Evolutionary conservation across 2,329 filamentous ascomycete species (phyloP).

Genomic region (Colletotrichum filicis): DNA sequence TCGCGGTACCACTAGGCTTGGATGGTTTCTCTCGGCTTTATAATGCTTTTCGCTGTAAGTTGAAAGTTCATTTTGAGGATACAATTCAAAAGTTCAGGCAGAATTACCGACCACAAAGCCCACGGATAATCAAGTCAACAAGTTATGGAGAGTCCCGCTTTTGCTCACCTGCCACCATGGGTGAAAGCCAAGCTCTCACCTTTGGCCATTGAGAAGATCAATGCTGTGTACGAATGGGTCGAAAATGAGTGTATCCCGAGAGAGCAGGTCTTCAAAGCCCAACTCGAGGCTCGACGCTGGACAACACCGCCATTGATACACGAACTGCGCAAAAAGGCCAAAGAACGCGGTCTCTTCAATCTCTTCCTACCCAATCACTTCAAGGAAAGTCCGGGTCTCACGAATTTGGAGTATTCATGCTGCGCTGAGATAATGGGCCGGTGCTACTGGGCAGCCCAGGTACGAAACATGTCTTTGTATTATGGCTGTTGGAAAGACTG

Average conservation of each 20-base stretch:
- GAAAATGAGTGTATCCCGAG: constrained; percentile 56
- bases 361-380: constrained; percentile 98
- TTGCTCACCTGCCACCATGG: constrained; percentile 42
- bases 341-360: constrained; percentile 91
- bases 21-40: background rate
- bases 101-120: background rate
- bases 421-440: constrained; percentile 98
- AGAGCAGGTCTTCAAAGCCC: constrained; percentile 53
- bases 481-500: background rate
- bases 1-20: too few relatives aligned
- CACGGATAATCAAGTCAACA: background rate
- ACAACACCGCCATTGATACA: constrained; percentile 40
- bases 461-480: background rate
- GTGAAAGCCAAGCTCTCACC: constrained; percentile 42
- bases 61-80: background rate
- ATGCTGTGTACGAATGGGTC: constrained; percentile 52
- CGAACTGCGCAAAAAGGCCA: constrained; percentile 70
- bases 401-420: constrained; percentile 94
- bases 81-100: background rate
- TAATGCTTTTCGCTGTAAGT: background rate
- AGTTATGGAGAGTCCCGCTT: constrained; percentile 40
- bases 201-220: constrained; percentile 53
- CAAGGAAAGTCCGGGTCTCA: constrained; percentile 92
- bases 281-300: constrained; percentile 48
- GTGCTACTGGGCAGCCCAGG: constrained; percentile 84